These are phyloP conservation scores for Fennellomyces sp. DNA, from an alignment of 371 early-diverging fungal genomes.

Conservation along the genomic window DNA sequence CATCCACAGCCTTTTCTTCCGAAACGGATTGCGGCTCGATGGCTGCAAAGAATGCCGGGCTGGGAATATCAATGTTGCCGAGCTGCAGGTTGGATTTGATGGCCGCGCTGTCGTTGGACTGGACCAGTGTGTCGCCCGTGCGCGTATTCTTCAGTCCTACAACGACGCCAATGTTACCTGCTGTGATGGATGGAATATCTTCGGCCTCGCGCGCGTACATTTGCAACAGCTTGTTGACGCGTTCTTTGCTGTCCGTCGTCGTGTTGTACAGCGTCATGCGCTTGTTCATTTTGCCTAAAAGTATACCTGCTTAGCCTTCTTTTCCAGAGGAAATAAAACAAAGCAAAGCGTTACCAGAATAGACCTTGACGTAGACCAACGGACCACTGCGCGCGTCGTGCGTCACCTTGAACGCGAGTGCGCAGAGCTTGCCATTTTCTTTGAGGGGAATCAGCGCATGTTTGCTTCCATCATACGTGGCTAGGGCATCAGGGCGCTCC, in stretches of 20 bases:
- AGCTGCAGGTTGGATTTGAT: slow-evolving; percentile 61
- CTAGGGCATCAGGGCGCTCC: slow-evolving; percentile 69
- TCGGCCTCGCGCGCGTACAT: slow-evolving; percentile 94
- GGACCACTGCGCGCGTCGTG: slow-evolving; percentile 86
- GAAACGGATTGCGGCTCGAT: slow-evolving; percentile 78
- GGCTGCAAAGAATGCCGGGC: slow-evolving; percentile 90
- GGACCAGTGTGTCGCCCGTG: slow-evolving; percentile 92
- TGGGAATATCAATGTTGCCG: slow-evolving; percentile 81
- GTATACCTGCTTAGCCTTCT: too few relatives aligned
- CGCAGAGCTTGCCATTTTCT: slow-evolving; percentile 67
- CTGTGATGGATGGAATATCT: slow-evolving; percentile 73
- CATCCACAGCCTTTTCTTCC: slow-evolving; percentile 78
- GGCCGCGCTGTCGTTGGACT: slow-evolving; percentile 45
- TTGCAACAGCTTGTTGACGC: slow-evolving; percentile 84
- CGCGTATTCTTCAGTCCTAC: slow-evolving; percentile 85
- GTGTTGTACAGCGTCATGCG: slow-evolving; percentile 74
- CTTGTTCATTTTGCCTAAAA: slow-evolving; percentile 60
- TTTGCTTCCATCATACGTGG: slow-evolving; percentile 41
- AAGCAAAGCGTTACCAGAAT: slow-evolving; percentile 64
- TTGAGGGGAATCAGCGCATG: slow-evolving; percentile 33
- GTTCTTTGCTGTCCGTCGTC: slow-evolving; percentile 70
- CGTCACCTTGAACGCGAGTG: slow-evolving; percentile 93
- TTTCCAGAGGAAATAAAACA: slow-evolving; percentile 1
- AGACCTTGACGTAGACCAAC: slow-evolving; percentile 93
- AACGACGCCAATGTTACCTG: slow-evolving; percentile 92